Percentiles rank a stretch among this genome's conserved stretches.
These are phyloP conservation scores for Boletus vinaceobasis DNA, from an alignment of 768 basidiomycete genomes.

Conservation along the genomic window DNA sequence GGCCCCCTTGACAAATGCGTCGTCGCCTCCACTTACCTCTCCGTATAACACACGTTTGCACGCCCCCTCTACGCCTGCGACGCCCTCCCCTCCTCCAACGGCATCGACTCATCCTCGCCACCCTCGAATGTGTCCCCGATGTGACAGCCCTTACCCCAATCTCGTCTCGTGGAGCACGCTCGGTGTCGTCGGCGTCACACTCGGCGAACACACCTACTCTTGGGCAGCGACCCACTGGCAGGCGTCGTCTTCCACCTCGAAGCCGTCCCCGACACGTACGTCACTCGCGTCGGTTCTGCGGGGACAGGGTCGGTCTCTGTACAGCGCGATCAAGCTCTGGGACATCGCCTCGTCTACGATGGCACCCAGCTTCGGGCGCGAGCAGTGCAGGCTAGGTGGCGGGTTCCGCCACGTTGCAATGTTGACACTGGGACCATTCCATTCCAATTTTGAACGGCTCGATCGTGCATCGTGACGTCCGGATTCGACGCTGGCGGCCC, in stretches of 20 bases:
- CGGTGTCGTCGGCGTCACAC: conserved; percentile 87
- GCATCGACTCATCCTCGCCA: conserved; percentile 81
- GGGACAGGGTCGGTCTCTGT: conserved; percentile 76
- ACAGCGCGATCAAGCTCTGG: conserved; percentile 90
- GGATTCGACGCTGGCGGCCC: conserved; percentile 67
- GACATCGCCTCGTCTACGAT: conserved; percentile 86
- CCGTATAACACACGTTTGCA: conserved; percentile 74
- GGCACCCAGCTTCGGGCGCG: conserved; percentile 41
- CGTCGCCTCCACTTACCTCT: conserved; percentile 55
- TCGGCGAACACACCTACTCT: conserved; percentile 83
- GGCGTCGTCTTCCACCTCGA: conserved; percentile 78
- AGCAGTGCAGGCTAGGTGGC: conserved; percentile 62
- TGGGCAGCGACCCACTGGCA: conserved; percentile 82
- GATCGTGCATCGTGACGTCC: conserved; percentile 96
- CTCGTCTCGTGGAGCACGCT: conserved; percentile 83
- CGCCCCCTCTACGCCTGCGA: conserved; percentile 73
- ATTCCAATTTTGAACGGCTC: conserved; percentile 71
- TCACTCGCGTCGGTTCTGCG: conserved; percentile 74
- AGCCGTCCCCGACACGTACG: conserved; percentile 71
- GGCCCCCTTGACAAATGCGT: no score
- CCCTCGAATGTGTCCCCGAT: conserved; percentile 91
- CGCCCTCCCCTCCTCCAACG: conserved; percentile 59
- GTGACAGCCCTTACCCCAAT: conserved; percentile 98
- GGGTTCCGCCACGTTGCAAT: conserved; percentile 79
- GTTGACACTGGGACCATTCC: conserved; percentile 82